phyloP scores from a whole-genome alignment of 2,329 filamentous ascomycete genomes.

The Shiraia sp. region DNA sequence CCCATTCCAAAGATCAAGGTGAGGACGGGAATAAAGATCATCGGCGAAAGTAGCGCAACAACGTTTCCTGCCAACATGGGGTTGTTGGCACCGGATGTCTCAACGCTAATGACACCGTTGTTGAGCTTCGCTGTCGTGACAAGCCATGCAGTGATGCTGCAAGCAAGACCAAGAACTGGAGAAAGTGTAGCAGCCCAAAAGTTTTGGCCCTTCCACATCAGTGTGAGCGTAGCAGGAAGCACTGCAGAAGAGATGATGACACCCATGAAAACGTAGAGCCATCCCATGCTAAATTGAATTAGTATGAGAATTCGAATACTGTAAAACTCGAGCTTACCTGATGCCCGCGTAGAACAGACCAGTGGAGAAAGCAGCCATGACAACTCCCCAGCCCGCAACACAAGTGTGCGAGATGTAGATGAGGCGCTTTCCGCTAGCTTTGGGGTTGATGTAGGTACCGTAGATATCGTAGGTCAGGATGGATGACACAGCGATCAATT shows the following conservation, averaged over 20 bases:
- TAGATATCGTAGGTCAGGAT: conserved; percentile 90
- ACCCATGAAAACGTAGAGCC: conserved; percentile 87
- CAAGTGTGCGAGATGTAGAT: conserved; percentile 78
- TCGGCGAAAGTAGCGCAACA: conserved; percentile 74
- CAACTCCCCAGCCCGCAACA: conserved; percentile 74
- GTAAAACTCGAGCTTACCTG: conserved; percentile 9
- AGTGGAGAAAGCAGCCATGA: conserved; percentile 78
- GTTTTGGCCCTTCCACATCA: conserved; percentile 81
- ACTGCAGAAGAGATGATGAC: conserved; percentile 86
- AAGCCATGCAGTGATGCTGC: conserved; percentile 61
- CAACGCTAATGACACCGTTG: conserved; percentile 37
- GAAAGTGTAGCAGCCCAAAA: conserved; percentile 70
- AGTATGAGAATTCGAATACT: background rate
- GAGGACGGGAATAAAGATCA: conserved; percentile 74
- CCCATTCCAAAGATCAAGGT: conserved; percentile 65
- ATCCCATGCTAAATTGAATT: conserved; percentile 65
- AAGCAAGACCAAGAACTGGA: conserved; percentile 69
- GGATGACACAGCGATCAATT: conserved; percentile 70
- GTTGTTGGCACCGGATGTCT: conserved; percentile 66
- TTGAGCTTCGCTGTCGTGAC: conserved; percentile 40
- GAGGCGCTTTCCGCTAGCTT: conserved; percentile 72
- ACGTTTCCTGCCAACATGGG: conserved; percentile 90
- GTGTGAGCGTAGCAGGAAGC: conserved; percentile 76
- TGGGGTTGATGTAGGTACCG: conserved; percentile 80
- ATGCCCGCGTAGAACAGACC: conserved; percentile 58